phyloP scores from a whole-genome alignment of 2,329 filamentous ascomycete genomes.

The Endothia cerciana region DNA sequence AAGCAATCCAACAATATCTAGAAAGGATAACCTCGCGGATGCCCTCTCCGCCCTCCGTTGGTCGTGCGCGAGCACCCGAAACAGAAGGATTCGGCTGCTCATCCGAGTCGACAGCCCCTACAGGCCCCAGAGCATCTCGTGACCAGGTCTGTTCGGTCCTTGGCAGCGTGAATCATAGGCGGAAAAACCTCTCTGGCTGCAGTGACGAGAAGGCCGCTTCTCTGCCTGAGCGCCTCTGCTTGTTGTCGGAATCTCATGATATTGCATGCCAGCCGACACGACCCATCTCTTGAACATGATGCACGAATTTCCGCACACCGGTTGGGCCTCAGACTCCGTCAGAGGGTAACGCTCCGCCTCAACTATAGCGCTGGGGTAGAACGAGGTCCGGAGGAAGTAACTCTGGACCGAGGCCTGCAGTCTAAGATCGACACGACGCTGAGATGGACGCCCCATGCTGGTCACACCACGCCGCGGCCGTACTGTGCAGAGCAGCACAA shows the following conservation, averaged over 20 bases:
- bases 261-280: neutral
- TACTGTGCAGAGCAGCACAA: neutral
- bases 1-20: neutral
- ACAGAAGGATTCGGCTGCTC: conserved; percentile 8
- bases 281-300: neutral
- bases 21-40: neutral
- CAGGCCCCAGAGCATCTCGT: neutral
- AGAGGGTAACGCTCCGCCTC: neutral
- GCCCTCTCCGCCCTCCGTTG: neutral
- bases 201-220: neutral
- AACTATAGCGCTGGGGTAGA: neutral
- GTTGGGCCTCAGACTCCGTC: neutral
- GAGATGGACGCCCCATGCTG: neutral
- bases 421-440: conserved; percentile 1
- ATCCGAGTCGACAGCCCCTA: conserved; percentile 14
- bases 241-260: neutral
- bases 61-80: neutral
- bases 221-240: neutral
- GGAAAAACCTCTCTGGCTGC: conserved; percentile 19
- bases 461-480: neutral
- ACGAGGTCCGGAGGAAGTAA: neutral
- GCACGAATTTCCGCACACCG: neutral
- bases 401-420: neutral
- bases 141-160: neutral
- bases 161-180: conserved; percentile 23